Conservation (phyloP, 768 basidiomycete species). For the Ramaria rubella region DNA sequence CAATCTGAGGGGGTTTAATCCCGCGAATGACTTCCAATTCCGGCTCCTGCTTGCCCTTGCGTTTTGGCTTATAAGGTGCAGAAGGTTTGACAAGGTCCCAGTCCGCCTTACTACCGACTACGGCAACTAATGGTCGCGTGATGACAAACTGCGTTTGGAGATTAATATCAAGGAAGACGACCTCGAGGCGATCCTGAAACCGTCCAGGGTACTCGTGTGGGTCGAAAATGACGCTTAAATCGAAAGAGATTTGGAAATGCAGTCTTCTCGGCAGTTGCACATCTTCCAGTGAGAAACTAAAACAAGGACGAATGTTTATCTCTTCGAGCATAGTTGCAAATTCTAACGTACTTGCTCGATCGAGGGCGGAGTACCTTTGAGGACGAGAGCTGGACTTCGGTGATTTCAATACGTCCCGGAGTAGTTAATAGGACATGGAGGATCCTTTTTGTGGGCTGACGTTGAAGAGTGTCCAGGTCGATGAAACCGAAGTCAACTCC, state of each 20-base stretch:
- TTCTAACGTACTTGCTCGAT: neutral
- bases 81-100: constrained; percentile 41
- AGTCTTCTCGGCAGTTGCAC: neutral
- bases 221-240: constrained; percentile 8
- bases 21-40: constrained; percentile 22
- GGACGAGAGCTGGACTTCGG: constrained; percentile 3
- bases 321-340: neutral
- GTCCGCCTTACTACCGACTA: constrained; percentile 44
- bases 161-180: constrained; percentile 35
- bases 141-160: constrained; percentile 39
- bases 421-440: neutral
- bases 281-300: neutral
- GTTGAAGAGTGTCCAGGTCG: constrained; percentile 20
- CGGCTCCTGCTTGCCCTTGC: constrained; percentile 4
- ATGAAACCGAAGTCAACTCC: constrained; percentile 46
- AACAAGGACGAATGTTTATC: neutral
- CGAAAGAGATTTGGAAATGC: neutral
- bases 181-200: constrained; percentile 42
- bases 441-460: neutral
- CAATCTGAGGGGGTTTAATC: constrained; percentile 15
- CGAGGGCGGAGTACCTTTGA: neutral
- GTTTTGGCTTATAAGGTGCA: constrained; percentile 34
- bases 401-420: neutral
- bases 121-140: constrained; percentile 37
- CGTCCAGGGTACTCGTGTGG: constrained; percentile 26